phyloP scores from a whole-genome alignment of 805 yeast genomes.

The Saccharomycopsis sp. region DNA sequence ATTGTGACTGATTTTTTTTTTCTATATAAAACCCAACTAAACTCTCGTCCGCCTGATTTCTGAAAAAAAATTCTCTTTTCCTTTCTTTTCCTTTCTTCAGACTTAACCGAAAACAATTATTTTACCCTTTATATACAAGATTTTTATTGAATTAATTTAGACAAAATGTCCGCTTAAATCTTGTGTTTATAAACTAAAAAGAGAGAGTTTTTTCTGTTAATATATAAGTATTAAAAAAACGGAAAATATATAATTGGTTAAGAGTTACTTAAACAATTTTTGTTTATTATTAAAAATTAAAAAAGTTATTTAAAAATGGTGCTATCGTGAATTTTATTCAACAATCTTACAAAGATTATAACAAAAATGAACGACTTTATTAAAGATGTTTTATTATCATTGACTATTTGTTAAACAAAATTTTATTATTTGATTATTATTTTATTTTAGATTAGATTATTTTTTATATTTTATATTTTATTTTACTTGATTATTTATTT shows the following conservation, averaged over 20 bases:
- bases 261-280: neutral
- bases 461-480: neutral
- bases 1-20: neutral
- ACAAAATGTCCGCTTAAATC: constrained; percentile 22
- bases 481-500: constrained; percentile 1
- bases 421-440: constrained; percentile 1
- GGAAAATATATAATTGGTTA: neutral
- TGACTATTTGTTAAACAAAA: too few species aligned
- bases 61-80: neutral
- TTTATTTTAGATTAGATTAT: constrained; percentile 2
- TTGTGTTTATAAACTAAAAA: constrained; percentile 21
- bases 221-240: neutral
- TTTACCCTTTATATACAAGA: constrained; percentile 1
- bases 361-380: neutral
- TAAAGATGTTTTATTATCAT: too few species aligned
- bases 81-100: constrained; percentile 4
- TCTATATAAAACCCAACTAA: neutral
- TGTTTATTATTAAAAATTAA: neutral
- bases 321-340: neutral
- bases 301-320: constrained; percentile 2
- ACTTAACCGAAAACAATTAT: neutral
- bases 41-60: neutral
- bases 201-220: constrained; percentile 1
- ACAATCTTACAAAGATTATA: constrained; percentile 1
- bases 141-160: neutral